Base-by-base conservation (phyloP, 75 land plant genomes). In the Sequoia sempervirens region DNA sequence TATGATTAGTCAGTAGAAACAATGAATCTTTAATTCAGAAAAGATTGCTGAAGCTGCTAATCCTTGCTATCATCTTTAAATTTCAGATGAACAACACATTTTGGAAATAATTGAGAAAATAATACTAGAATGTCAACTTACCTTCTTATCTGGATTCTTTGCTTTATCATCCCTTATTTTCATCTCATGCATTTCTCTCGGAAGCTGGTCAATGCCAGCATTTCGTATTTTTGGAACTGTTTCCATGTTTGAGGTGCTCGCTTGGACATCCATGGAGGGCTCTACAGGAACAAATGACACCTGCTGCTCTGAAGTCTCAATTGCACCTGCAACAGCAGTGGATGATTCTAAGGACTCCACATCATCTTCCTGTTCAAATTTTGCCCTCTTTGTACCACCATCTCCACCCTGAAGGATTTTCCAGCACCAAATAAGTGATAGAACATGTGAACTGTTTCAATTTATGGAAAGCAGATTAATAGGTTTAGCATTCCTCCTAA, bases 341-440 rank as follows among this genome's bases (percentile, higher is more conserved):
- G 87, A 41, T 28, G 80, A 75, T 32, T 61, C 86, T 15, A 18
- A 30, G 17, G 38, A 76, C 78, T 78, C 80, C 7, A 45, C 50
- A 20, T 93, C 96, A 43, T 43, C 46, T 46, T 84, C 89, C 28
- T 86, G 84, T 47, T 83, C 88, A 40, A 86, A 75, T 69, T 87
- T 82, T 37, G 85, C 83, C 76, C 86, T 70, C 68, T 82, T 89
- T 47, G 68, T 74, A 84, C 87, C 86, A 9, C 46, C 70, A 75
- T 85, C 88, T 69, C 88, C 88, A 28, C 52, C 81, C 88, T 88
- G 80, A 50, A 32, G 30, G 72, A 28, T 50, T 45, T 80, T 30
- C 13, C 56, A 81, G 43, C 64, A 32, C 37, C 80, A 78, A 78
- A 78, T 78, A 45, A 41, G 30, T 45, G 45, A 45, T 78, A 37